phyloP scores from a whole-genome alignment of 2,329 filamentous ascomycete species.

The Intubia oerlemansii region DNA sequence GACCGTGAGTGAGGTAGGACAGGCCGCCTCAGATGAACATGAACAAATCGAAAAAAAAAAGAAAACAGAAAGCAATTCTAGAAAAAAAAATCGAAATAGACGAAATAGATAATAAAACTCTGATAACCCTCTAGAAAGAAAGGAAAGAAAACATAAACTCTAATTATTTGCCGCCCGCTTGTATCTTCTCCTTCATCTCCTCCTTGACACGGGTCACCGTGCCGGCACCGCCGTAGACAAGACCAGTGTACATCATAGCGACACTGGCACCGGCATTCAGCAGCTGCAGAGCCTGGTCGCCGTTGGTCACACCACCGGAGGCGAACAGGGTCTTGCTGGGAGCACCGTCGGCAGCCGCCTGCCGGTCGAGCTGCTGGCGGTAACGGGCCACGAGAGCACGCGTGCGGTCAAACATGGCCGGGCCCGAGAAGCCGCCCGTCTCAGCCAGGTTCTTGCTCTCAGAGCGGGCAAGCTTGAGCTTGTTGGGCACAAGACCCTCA shows the following conservation, averaged over 20 bases:
- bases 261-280: constrained; percentile 78
- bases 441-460: constrained; percentile 53
- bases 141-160: neutral
- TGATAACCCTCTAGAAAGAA: too few species aligned
- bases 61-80: too few species aligned
- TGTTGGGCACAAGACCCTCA: constrained; percentile 44
- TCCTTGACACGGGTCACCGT: constrained; percentile 43
- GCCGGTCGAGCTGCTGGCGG: constrained; percentile 40
- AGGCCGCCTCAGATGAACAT: too few species aligned
- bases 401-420: constrained; percentile 68
- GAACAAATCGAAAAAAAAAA: too few species aligned
- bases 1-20: too few species aligned
- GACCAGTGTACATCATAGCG: constrained; percentile 73
- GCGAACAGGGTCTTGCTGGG: constrained; percentile 65
- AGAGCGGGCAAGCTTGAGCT: constrained; percentile 37
- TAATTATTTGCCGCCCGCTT: too few species aligned
- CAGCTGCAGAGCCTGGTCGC: constrained; percentile 60
- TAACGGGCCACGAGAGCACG: constrained; percentile 63
- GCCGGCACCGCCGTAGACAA: constrained; percentile 42
- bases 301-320: constrained; percentile 79
- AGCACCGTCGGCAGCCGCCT: constrained; percentile 11
- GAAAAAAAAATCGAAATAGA: too few species aligned
- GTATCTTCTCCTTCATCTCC: constrained; percentile 28
- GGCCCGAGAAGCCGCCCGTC: constrained; percentile 77
- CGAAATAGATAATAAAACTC: too few species aligned